phyloP scores from a whole-genome alignment of 306 rosid species.

The Cotoneaster glaucophyllus region DNA sequence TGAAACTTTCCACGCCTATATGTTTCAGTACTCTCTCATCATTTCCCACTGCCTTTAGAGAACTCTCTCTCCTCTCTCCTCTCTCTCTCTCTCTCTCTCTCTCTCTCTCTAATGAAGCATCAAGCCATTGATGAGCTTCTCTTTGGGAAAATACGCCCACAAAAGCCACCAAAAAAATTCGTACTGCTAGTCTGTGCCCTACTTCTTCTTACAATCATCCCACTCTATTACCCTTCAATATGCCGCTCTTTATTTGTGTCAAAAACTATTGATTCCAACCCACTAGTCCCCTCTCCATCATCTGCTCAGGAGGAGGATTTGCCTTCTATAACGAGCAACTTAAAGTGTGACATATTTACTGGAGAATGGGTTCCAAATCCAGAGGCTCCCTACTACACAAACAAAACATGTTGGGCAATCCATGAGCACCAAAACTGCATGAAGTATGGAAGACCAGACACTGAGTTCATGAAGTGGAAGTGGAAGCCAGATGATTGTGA shows the following conservation, averaged over 20 bases:
- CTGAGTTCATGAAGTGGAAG: constrained; percentile 74
- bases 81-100: constrained; percentile 13
- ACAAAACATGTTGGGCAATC: constrained; percentile 76
- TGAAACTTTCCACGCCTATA: background rate
- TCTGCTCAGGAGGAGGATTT: background rate
- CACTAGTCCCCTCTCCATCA: background rate
- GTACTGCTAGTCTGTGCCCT: constrained; percentile 40
- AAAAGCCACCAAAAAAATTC: constrained; percentile 32
- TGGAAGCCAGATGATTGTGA: constrained; percentile 88
- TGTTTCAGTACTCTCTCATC: background rate
- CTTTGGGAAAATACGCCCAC: constrained; percentile 35
- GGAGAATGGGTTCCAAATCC: constrained; percentile 88
- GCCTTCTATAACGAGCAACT: background rate
- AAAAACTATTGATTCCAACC: background rate
- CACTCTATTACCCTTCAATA: constrained; percentile 41
- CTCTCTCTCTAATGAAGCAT: constrained; percentile 45
- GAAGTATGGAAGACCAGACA: constrained; percentile 75
- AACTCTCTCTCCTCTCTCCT: background rate
- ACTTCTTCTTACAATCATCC: constrained; percentile 39
- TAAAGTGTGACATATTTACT: constrained; percentile 62
- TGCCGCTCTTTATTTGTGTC: constrained; percentile 27
- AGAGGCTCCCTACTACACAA: constrained; percentile 70
- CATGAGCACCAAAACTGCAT: constrained; percentile 87
- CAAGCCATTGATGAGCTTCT: constrained; percentile 31
- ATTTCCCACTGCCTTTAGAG: background rate